phyloP scores from a whole-genome alignment of 2,329 filamentous ascomycete genomes.

The Lasiodiplodia citricola region DNA sequence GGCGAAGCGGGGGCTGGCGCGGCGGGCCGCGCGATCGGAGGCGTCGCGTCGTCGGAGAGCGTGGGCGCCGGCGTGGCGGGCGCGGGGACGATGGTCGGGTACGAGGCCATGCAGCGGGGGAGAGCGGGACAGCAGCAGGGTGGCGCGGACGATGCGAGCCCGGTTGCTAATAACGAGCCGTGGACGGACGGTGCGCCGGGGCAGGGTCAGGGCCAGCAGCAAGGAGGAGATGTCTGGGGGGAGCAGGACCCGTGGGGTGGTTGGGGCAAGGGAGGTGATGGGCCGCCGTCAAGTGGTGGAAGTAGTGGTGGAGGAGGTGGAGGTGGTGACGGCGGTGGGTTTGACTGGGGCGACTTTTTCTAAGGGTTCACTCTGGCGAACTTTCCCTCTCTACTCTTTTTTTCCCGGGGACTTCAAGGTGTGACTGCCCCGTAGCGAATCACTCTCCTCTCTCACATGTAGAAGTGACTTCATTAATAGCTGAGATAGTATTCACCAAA shows the following conservation, averaged over 20 bases:
- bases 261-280: not conserved
- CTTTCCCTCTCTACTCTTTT: not conserved
- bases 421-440: not conserved
- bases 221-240: constrained; percentile 34
- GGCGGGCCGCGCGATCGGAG: constrained; percentile 57
- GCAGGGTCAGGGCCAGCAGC: constrained; percentile 27
- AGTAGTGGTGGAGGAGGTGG: not conserved
- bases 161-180: constrained; percentile 36
- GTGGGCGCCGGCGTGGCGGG: constrained; percentile 46
- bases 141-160: constrained; percentile 37
- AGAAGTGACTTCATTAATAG: not conserved
- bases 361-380: not conserved
- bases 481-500: not conserved
- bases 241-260: constrained; percentile 37
- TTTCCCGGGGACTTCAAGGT: too few relatives aligned
- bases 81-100: constrained; percentile 66
- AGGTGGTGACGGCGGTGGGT: constrained; percentile 1
- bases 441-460: not conserved
- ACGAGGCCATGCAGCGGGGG: constrained; percentile 66
- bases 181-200: constrained; percentile 30
- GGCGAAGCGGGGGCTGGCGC: constrained; percentile 43
- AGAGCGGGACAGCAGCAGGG: constrained; percentile 39
- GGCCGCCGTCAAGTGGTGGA: constrained; percentile 2
- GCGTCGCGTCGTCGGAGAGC: constrained; percentile 46
- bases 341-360: not conserved